Evolutionary conservation across 305 asterid species (phyloP).

Genomic region (Ajuga reptans): DNA sequence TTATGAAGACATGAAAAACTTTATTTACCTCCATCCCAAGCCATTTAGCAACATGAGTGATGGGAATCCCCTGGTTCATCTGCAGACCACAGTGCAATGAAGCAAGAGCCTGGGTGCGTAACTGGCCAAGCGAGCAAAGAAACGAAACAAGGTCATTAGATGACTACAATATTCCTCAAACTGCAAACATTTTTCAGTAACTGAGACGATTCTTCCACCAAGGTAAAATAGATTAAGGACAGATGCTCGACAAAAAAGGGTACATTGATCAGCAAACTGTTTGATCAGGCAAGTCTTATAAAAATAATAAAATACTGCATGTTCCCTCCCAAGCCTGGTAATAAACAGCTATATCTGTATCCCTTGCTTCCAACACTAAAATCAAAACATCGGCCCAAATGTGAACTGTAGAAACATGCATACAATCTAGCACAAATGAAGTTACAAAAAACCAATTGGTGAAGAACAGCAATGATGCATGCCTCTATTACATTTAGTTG

Average conservation of each 20-base stretch:
- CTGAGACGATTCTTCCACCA: neutral
- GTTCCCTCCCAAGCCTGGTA: neutral
- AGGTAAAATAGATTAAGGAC: neutral
- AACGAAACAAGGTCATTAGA: constrained; percentile 11
- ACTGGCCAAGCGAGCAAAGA: constrained; percentile 46
- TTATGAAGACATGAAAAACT: constrained; percentile 3
- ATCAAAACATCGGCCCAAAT: constrained; percentile 1
- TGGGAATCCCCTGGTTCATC: constrained; percentile 88
- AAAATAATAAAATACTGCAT: constrained; percentile 3
- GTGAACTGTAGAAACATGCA: neutral
- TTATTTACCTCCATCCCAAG: constrained; percentile 85
- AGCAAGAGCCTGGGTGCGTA: constrained; percentile 90
- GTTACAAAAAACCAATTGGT: neutral
- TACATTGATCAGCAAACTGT: neutral
- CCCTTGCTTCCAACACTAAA: constrained; percentile 1
- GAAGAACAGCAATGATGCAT: constrained; percentile 6
- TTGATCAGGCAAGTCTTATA: neutral
- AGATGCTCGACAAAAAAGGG: neutral
- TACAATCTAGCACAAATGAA: neutral
- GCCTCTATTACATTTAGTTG: neutral
- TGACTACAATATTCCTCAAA: constrained; percentile 13
- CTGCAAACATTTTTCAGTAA: constrained; percentile 1
- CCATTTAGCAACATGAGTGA: constrained; percentile 72
- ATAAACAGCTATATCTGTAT: neutral
- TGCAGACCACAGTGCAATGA: constrained; percentile 88